Evolutionary conservation across 192 early-diverging fungal genomes (phyloP).

Genomic region (Coemansia sp.): DNA sequence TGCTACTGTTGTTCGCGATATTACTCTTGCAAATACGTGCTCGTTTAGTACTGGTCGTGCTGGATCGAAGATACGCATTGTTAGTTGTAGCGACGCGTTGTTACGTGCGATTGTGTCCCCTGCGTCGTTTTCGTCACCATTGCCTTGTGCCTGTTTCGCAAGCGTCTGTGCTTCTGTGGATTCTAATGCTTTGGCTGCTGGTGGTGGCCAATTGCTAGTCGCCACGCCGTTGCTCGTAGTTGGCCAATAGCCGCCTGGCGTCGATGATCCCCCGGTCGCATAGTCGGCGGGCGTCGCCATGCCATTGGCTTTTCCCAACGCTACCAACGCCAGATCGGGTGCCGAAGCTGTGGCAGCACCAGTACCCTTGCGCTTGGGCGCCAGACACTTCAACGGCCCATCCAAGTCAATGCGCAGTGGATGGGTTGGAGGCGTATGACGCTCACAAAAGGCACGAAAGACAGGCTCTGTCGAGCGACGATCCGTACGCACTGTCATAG

Average conservation of each 20-base stretch:
- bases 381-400: slow-evolving; percentile 29
- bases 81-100: slow-evolving; percentile 47
- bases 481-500: slow-evolving; percentile 77
- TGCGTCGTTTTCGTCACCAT: slow-evolving; percentile 4
- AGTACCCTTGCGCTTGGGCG: slow-evolving; percentile 10
- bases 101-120: slow-evolving; percentile 8
- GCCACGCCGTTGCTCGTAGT: background rate
- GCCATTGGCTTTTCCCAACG: slow-evolving; percentile 15
- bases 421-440: slow-evolving; percentile 75
- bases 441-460: slow-evolving; percentile 82
- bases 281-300: slow-evolving; percentile 11
- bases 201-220: slow-evolving; percentile 6
- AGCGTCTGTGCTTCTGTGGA: background rate
- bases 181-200: background rate
- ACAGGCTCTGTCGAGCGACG: slow-evolving; percentile 60
- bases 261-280: background rate
- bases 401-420: slow-evolving; percentile 25
- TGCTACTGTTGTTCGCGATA: background rate
- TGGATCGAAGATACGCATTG: slow-evolving; percentile 42
- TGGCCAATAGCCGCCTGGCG: background rate
- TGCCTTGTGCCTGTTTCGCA: slow-evolving; percentile 8
- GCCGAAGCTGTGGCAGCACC: slow-evolving; percentile 2
- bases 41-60: slow-evolving; percentile 44
- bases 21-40: slow-evolving; percentile 21
- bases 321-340: slow-evolving; percentile 19